Evolutionary conservation across 352 stramenopile genomes (phyloP).

Genomic region (Globisporangium carolinianum): DNA sequence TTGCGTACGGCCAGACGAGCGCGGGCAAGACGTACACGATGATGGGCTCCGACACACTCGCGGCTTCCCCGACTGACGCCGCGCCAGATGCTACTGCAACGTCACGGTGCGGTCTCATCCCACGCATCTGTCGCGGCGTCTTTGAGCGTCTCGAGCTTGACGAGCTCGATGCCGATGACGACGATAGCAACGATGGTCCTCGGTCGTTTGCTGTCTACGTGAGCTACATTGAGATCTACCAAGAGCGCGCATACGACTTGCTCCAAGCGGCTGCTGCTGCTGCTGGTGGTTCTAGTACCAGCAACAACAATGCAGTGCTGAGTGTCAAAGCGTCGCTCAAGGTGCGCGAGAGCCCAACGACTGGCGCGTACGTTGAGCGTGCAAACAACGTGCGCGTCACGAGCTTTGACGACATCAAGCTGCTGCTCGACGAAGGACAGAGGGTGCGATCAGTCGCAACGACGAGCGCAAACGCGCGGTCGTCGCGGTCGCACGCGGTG

Average conservation of each 20-base stretch:
- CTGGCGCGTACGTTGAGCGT: conserved; percentile 61
- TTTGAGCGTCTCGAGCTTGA: conserved; percentile 41
- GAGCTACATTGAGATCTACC: conserved; percentile 81
- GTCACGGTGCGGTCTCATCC: conserved; percentile 37
- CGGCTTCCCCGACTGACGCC: not conserved
- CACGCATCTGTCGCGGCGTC: conserved; percentile 50
- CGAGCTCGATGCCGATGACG: not conserved
- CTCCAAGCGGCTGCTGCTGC: conserved; percentile 16
- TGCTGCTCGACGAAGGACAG: conserved; percentile 58
- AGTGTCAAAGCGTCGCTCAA: conserved; percentile 50
- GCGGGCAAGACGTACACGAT: conserved; percentile 74
- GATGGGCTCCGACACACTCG: conserved; percentile 27
- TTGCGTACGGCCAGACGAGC: conserved; percentile 66
- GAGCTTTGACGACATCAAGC: conserved; percentile 44
- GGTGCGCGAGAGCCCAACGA: conserved; percentile 61
- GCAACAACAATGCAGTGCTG: not conserved
- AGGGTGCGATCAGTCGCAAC: conserved; percentile 43
- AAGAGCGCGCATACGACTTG: conserved; percentile 71
- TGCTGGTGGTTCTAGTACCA: not conserved
- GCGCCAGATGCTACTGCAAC: not conserved
- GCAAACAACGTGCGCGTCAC: conserved; percentile 35
- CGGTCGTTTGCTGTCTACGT: conserved; percentile 32
- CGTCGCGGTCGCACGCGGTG: conserved; percentile 58
- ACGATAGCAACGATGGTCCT: not conserved
- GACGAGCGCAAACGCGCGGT: conserved; percentile 36